Evolutionary conservation across 192 early-diverging fungal genomes (phyloP).

Genomic region (Rhizophagus sp.): DNA sequence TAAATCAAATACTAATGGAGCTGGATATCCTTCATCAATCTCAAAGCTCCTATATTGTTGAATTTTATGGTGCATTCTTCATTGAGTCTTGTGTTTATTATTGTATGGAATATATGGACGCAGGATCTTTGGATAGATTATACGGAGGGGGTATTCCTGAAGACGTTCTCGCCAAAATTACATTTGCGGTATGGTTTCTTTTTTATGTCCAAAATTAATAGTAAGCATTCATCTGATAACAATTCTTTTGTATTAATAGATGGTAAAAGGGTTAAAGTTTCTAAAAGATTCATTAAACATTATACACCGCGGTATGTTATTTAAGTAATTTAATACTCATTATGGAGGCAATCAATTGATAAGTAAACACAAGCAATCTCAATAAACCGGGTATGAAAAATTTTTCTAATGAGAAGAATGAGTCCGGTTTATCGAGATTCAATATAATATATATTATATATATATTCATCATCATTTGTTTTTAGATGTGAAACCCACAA

Average conservation of each 20-base stretch:
- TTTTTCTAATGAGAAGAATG: no score
- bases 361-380: not conserved
- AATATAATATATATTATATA: not conserved
- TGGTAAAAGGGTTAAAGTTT: conserved; percentile 81
- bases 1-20: conserved; percentile 96
- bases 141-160: conserved; percentile 84
- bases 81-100: conserved; percentile 96
- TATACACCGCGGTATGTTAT: conserved; percentile 75
- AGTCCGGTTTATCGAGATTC: no score
- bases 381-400: no score
- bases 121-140: conserved; percentile 85
- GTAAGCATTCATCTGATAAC: conserved; percentile 12
- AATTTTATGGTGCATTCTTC: conserved; percentile 97
- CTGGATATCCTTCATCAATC: conserved; percentile 90
- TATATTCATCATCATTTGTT: not conserved
- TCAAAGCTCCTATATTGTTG: conserved; percentile 88
- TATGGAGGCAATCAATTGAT: not conserved
- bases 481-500: conserved; percentile 93
- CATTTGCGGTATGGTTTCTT: conserved; percentile 58
- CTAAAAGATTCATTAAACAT: conserved; percentile 85
- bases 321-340: not conserved
- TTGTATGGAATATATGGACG: conserved; percentile 99
- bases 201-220: not conserved
- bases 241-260: conserved; percentile 43
- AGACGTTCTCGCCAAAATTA: conserved; percentile 73